Evolutionary conservation across 768 basidiomycete genomes (phyloP).

Genomic region (Erythrobasidium yunnanense): DNA sequence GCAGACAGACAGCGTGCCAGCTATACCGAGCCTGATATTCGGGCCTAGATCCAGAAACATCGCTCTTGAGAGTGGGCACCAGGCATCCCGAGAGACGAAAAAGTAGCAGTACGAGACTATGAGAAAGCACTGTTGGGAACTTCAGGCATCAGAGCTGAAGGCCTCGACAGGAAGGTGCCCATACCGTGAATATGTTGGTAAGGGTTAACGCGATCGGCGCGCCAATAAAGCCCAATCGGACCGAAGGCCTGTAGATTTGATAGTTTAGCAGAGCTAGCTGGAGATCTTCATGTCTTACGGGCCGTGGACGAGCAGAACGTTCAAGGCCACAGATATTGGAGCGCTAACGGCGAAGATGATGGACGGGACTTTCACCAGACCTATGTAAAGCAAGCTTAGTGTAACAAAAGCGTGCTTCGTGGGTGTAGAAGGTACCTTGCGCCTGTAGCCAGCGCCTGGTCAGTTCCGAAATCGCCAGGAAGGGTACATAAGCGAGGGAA

Average conservation of each 20-base stretch:
- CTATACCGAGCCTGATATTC: slow-evolving; percentile 11
- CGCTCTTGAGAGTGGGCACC: neutral
- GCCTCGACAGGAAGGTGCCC: neutral
- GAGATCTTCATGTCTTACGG: neutral
- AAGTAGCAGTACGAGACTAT: neutral
- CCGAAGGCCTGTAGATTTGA: neutral
- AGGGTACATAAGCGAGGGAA: neutral
- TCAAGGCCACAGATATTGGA: neutral
- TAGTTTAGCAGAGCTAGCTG: neutral
- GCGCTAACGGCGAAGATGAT: neutral
- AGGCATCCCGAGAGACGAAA: neutral
- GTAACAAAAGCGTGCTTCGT: neutral
- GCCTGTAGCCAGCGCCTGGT: slow-evolving; percentile 1
- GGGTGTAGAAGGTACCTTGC: neutral
- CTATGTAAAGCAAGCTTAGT: neutral
- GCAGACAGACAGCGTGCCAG: slow-evolving; percentile 1
- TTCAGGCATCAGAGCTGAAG: neutral
- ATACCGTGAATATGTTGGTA: slow-evolving; percentile 6
- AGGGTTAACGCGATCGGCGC: neutral
- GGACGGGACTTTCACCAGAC: slow-evolving; percentile 7
- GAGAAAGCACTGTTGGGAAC: neutral
- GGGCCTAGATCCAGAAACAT: slow-evolving; percentile 19
- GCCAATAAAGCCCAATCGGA: slow-evolving; percentile 7
- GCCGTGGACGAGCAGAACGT: neutral
- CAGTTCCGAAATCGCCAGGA: neutral